phyloP scores from a whole-genome alignment of 768 basidiomycete species.

The Flagelloscypha sp. region DNA sequence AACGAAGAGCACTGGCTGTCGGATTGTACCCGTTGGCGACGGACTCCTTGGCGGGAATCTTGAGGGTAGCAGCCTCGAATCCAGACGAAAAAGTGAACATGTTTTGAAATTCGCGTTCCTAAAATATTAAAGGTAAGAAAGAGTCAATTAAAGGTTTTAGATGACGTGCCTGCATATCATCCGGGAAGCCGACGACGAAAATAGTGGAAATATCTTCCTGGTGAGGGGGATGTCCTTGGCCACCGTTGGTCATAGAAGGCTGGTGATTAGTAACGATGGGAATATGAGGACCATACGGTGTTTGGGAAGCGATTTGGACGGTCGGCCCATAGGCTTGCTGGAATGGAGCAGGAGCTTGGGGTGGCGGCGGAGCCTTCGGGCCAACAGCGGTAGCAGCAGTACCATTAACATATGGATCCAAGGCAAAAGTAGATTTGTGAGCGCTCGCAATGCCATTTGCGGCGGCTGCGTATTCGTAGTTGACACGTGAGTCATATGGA shows the following conservation, averaged over 20 bases:
- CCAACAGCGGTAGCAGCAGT: slow-evolving; percentile 18
- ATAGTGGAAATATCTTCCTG: slow-evolving; percentile 94
- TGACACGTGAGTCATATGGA: slow-evolving; percentile 27
- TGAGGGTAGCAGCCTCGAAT: slow-evolving; percentile 96
- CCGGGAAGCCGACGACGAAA: slow-evolving; percentile 98
- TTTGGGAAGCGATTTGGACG: slow-evolving; percentile 58
- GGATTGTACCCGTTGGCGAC: slow-evolving; percentile 55
- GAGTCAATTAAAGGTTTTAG: slow-evolving; percentile 2
- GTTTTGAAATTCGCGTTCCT: slow-evolving; percentile 99
- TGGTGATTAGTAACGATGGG: slow-evolving; percentile 27
- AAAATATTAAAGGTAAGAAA: slow-evolving; percentile 13
- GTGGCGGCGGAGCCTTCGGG: slow-evolving; percentile 17
- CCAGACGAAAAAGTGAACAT: slow-evolving; percentile 97
- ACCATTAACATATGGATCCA: slow-evolving; percentile 23
- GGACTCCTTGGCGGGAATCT: slow-evolving; percentile 90
- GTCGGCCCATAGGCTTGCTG: slow-evolving; percentile 26
- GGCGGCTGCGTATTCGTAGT: slow-evolving; percentile 25
- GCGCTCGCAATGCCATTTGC: slow-evolving; percentile 18
- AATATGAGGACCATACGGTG: slow-evolving; percentile 67
- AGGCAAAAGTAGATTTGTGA: too few relatives aligned
- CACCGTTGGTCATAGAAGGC: slow-evolving; percentile 11
- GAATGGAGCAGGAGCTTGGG: slow-evolving; percentile 15
- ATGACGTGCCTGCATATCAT: slow-evolving; percentile 87
- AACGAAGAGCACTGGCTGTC: slow-evolving; percentile 14
- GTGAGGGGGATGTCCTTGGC: slow-evolving; percentile 17